Percentiles rank a stretch among this genome's conserved stretches.
These are phyloP conservation scores for Eimeria praecox DNA, from an alignment of 169 alveolate genomes.

Conservation along the genomic window DNA sequence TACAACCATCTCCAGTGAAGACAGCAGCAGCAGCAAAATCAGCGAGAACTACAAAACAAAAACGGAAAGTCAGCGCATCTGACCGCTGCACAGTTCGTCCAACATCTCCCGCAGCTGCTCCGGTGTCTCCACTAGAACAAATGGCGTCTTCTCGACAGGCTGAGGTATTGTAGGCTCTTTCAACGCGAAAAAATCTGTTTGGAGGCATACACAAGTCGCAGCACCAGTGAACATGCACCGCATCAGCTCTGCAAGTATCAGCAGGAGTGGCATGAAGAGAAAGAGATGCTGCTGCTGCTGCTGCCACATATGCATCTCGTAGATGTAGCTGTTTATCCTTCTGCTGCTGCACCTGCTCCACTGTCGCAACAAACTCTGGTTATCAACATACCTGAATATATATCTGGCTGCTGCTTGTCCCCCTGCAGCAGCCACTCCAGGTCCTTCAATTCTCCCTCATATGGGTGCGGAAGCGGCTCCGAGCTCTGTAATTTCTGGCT, in stretches of 20 bases:
- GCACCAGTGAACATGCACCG: not conserved
- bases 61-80: not conserved
- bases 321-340: too few species aligned
- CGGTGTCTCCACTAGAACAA: conserved; percentile 87
- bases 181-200: conserved; percentile 6
- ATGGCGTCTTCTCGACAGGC: conserved; percentile 86
- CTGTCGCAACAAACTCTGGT: not conserved
- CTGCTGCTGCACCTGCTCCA: not conserved
- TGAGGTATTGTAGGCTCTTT: conserved; percentile 15
- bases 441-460: conserved; percentile 74
- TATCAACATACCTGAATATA: conserved; percentile 11
- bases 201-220: not conserved
- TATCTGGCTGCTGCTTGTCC: conserved; percentile 21
- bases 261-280: too few species aligned
- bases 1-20: not conserved
- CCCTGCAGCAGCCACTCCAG: conserved; percentile 51
- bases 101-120: conserved; percentile 87
- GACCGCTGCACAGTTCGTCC: conserved; percentile 83
- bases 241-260: conserved; percentile 11
- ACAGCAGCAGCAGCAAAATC: not conserved
- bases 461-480: conserved; percentile 81
- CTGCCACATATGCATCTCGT: not conserved
- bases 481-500: not conserved
- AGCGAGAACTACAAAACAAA: not conserved
- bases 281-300: not conserved